Conservation (phyloP, 2,329 filamentous ascomycete genomes). For the Cytospora schulzeri region DNA sequence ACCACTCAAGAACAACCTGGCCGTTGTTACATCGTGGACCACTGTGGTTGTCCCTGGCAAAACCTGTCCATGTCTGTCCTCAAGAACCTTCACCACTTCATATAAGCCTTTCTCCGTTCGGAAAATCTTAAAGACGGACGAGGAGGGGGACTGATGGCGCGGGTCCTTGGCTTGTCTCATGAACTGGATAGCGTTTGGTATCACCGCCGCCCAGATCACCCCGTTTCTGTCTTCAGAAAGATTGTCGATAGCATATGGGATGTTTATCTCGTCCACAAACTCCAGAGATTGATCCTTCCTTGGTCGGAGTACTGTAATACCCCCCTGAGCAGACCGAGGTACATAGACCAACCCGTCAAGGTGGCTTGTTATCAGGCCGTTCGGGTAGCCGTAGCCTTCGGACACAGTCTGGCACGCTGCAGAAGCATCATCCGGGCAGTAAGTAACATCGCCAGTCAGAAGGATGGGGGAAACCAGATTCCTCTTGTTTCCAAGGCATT, state of each 20-base stretch:
- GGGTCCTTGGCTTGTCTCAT: not conserved
- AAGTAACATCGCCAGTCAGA: constrained; percentile 12
- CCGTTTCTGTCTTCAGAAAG: constrained; percentile 16
- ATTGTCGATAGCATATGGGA: constrained; percentile 11
- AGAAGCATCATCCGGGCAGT: not conserved
- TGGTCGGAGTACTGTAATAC: constrained; percentile 8
- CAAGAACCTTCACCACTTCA: constrained; percentile 2
- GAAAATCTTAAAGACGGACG: constrained; percentile 13
- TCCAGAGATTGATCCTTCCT: constrained; percentile 6
- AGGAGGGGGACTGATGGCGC: not conserved
- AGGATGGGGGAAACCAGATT: not conserved
- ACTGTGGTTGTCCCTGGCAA: constrained; percentile 16
- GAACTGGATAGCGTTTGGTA: constrained; percentile 12
- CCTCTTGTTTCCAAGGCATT: not conserved
- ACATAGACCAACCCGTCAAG: constrained; percentile 15
- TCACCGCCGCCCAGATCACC: constrained; percentile 2
- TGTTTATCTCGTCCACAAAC: not conserved
- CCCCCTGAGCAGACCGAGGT: constrained; percentile 8
- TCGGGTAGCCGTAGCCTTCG: constrained; percentile 12
- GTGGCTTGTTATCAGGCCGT: constrained; percentile 9
- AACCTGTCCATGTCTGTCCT: constrained; percentile 4
- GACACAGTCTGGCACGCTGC: constrained; percentile 11
- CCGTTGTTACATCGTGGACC: constrained; percentile 10
- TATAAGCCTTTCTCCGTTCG: not conserved
- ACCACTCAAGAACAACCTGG: constrained; percentile 12